Base-by-base conservation (phyloP, 176 grass and related monocot species). In the Aechmea fasciata region DNA sequence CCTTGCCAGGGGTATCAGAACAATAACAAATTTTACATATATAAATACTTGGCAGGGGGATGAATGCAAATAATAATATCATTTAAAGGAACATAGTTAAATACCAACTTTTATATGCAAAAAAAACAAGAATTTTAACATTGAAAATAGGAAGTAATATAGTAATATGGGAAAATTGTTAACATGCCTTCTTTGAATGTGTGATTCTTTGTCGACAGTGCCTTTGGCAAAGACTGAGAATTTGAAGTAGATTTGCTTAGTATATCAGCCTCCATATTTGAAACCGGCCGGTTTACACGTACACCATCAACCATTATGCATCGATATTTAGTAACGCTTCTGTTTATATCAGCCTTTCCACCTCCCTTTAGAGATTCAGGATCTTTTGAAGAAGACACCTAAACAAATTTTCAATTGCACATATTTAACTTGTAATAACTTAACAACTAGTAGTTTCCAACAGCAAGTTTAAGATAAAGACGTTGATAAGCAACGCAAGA, bases 191-290 rank as follows among this genome's bases (percentile, higher is more conserved):
- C 90, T 99, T 81, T 94, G 15, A 93, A 99, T 79, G 84, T 99
- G 83, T 99, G 84, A 28, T 80, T 84, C 64, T 97, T 97, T 61
- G 93, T 92, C 48, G 93, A 85, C 93, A 47, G 93, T 92, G 63
- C 84, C 72, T 99, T 99, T 50, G 87, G 89, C 76, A 90, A 74
- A 48, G 86, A 85, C 53, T 88, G 87, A 33, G 89, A 90, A 83
- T 88, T 81, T 62, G 86, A 74, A 61, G 83, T 83, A 48, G 94
- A 90, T 90, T 89, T 73, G 25, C 89, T 87, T 57, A 94, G 79
- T 80, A 99, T 88, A 75, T 99, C 95, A 77, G 90, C 84, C 52
- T 99, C 88, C 66, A 93, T 87, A 85, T 90, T 88, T 13, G 89
- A 90, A 73, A 90, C 68, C 75, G 89, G 86, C 66, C 84, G 85